phyloP scores from a whole-genome alignment of 2,329 filamentous ascomycete genomes.

The Aspergillus carbonarius region DNA sequence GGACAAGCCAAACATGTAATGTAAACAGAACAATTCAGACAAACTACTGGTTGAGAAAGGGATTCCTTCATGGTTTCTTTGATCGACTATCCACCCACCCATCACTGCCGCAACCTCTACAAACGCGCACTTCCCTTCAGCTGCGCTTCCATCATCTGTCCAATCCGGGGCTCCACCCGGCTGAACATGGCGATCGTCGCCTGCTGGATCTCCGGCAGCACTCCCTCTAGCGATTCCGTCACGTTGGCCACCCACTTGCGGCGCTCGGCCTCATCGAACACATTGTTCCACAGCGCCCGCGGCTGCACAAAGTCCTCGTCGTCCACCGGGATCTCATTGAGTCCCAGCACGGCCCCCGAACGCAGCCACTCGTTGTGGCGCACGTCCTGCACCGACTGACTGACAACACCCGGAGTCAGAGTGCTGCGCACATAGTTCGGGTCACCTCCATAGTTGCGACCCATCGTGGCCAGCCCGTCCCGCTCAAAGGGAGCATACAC shows the following conservation, averaged over 20 bases:
- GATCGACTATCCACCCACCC: neutral
- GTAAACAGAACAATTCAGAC: neutral
- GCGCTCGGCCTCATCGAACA: slow-evolving; percentile 27
- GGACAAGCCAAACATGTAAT: neutral
- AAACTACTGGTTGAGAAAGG: neutral
- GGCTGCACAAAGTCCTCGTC: slow-evolving; percentile 35
- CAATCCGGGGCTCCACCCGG: slow-evolving; percentile 22
- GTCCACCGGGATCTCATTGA: slow-evolving; percentile 25
- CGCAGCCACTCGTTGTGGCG: slow-evolving; percentile 24
- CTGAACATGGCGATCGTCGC: slow-evolving; percentile 22
- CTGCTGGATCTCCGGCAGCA: slow-evolving; percentile 20
- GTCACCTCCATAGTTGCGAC: slow-evolving; percentile 59
- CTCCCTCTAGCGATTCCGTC: slow-evolving; percentile 21
- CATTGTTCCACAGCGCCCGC: slow-evolving; percentile 29
- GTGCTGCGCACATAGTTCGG: slow-evolving; percentile 53
- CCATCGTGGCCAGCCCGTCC: slow-evolving; percentile 38
- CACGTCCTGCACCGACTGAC: slow-evolving; percentile 18
- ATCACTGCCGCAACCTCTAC: neutral
- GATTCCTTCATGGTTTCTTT: no score
- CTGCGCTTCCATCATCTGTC: slow-evolving; percentile 17
- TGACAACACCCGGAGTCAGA: slow-evolving; percentile 21
- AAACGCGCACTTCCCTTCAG: slow-evolving; percentile 8
- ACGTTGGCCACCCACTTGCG: slow-evolving; percentile 25
- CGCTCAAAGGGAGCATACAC: slow-evolving; percentile 55
- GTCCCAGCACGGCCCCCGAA: slow-evolving; percentile 21